phyloP scores from a whole-genome alignment of 208 protist genomes.

The Polymyxa betae region DNA sequence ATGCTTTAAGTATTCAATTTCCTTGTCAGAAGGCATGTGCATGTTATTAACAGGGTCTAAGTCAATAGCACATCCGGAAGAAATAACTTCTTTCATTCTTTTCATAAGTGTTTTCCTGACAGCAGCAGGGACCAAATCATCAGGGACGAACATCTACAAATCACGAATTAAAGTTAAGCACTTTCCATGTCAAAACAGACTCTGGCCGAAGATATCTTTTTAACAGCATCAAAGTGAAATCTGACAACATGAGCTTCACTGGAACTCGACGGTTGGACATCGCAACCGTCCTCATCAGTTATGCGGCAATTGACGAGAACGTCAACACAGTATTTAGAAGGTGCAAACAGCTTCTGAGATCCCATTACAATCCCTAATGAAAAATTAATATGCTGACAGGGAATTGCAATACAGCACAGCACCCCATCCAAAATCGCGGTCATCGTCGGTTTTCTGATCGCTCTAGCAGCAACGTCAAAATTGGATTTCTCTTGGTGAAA shows the following conservation, averaged over 20 bases:
- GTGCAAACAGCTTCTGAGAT: not conserved
- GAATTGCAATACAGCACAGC: not conserved
- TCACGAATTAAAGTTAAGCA: not conserved
- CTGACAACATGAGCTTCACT: not conserved
- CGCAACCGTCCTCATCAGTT: not conserved
- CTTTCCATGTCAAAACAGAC: not conserved
- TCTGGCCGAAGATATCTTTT: not conserved
- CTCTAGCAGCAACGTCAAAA: not conserved
- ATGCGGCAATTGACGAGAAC: conserved; percentile 5
- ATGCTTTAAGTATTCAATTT: too few relatives aligned
- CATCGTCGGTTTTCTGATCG: not conserved
- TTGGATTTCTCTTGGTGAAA: too few relatives aligned
- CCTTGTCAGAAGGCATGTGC: too few relatives aligned
- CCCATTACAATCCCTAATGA: conserved; percentile 1
- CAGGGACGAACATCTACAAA: conserved; percentile 1
- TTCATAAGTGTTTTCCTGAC: too few relatives aligned
- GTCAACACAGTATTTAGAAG: not conserved
- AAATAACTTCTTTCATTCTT: too few relatives aligned
- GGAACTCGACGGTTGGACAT: not conserved
- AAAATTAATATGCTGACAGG: not conserved
- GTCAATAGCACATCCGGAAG: too few relatives aligned
- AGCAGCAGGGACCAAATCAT: conserved; percentile 2
- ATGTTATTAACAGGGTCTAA: too few relatives aligned
- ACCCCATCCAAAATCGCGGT: not conserved
- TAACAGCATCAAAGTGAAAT: not conserved